A percentile compares a stretch with the other conserved stretches of the same genome.
Conservation (phyloP, 345 rosid genomes). For the Euphorbia pulcherrima region DNA sequence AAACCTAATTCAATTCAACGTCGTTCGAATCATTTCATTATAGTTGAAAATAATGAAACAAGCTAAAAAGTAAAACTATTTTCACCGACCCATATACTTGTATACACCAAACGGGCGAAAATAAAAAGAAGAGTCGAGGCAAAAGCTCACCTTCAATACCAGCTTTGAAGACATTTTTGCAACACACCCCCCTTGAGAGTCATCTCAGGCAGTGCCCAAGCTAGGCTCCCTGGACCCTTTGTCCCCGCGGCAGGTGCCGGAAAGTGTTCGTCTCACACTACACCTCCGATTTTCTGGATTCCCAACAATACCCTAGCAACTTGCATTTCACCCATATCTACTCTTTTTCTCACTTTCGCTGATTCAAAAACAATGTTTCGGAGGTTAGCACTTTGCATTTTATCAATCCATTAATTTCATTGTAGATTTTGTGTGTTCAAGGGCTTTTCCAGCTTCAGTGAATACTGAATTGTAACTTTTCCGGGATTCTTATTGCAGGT, state of each 20-base stretch:
- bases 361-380: conserved; percentile 27
- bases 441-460: conserved; percentile 4
- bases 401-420: background rate
- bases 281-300: background rate
- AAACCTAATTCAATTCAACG: no score
- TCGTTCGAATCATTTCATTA: no score
- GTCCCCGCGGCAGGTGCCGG: conserved; percentile 4
- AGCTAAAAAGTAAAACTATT: no score
- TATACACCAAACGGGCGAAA: no score
- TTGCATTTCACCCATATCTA: background rate
- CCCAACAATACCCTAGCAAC: background rate
- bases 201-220: background rate
- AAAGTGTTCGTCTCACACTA: background rate
- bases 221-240: no score
- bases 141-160: background rate
- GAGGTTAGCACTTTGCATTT: conserved; percentile 20
- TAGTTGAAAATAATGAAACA: no score
- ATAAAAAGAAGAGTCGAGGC: no score
- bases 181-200: no score
- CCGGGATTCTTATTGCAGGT: conserved; percentile 37
- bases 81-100: no score
- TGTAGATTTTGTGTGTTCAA: background rate
- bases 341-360: background rate
- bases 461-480: background rate
- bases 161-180: background rate